Percentiles rank a stretch among this genome's conserved stretches.
Evolutionary conservation across 768 basidiomycete species (phyloP).

Genomic region (Coprinopsis marcescibilis): DNA sequence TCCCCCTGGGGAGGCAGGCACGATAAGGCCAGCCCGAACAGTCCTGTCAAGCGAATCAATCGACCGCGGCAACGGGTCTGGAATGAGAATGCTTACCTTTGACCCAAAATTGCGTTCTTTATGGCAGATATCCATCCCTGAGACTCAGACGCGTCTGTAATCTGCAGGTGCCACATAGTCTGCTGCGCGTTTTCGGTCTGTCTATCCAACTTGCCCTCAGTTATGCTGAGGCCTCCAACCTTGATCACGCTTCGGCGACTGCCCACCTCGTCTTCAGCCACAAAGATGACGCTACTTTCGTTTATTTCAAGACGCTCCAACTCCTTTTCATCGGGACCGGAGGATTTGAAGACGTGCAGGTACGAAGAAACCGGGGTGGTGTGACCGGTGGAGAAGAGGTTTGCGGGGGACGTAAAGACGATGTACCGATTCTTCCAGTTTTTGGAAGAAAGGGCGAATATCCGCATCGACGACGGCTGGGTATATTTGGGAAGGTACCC

Average conservation of each 20-base stretch:
- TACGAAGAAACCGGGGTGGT: conserved; percentile 46
- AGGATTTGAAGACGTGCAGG: conserved; percentile 69
- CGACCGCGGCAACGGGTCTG: neutral
- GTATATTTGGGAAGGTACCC: conserved; percentile 63
- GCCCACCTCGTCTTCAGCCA: conserved; percentile 54
- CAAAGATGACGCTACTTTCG: conserved; percentile 70
- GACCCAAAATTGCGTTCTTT: conserved; percentile 65
- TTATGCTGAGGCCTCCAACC: conserved; percentile 55
- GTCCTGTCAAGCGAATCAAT: conserved; percentile 36
- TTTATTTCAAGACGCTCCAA: conserved; percentile 72
- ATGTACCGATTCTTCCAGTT: conserved; percentile 67
- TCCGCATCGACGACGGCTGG: conserved; percentile 60
- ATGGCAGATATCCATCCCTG: conserved; percentile 75
- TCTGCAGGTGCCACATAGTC: conserved; percentile 69
- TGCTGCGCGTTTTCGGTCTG: conserved; percentile 15
- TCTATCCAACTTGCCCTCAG: neutral
- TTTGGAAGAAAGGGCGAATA: conserved; percentile 60
- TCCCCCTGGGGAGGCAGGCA: conserved; percentile 30
- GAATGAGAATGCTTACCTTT: conserved; percentile 42
- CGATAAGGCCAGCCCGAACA: conserved; percentile 56
- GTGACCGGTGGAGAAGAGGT: conserved; percentile 29
- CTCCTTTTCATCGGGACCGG: conserved; percentile 56
- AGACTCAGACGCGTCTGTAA: conserved; percentile 52
- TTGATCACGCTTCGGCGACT: conserved; percentile 54
- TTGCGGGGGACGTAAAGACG: conserved; percentile 46